Base-by-base conservation (phyloP, 805 yeast genomes). In the Pichia nanzhaoensis region DNA sequence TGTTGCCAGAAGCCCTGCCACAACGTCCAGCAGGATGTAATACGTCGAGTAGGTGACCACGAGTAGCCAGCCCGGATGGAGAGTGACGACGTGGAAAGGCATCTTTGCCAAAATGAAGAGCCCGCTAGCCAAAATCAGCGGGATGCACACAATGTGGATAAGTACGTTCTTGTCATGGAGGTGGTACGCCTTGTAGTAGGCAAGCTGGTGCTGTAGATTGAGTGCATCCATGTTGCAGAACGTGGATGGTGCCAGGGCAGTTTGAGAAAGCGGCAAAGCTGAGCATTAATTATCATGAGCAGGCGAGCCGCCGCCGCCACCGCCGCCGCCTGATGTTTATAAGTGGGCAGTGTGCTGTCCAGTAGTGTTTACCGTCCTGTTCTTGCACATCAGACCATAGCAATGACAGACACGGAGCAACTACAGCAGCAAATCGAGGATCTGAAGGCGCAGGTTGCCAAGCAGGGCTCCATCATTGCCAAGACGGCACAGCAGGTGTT, bases 81-180 rank as follows among this genome's bases (percentile, higher is more conserved):
- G 14, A 1, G 27, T 13, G 28, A 8, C 17, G 45, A 39, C 9
- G 8, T 30, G 6, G 6, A 5, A 30, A 5, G 33, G 33, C 14
- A 13, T 14, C 16, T 30, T 8, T 30, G 41, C 22, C n/a, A 52
- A 49, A 27, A 77, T 54, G 12, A 75, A 67, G 36, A 79, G 58
- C 1, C 80, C 62, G 3, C 87, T 69, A 42, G 74, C 63, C 27
- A 85, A 67, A 41, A 91, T 89, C 18, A 78, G 62, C 1, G 98
- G 98, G 28, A 91, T 89, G 58, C 88, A 88, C 4, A 77, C 60
- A 38, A 84, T 61, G 58, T 91, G 99, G 51, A 91, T 84, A 9
- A 68, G 52, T 6, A 90, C 90, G 64, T 91, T 91, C 32, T 61
- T 63, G 1, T 64, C 66, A 52, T 49, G 34, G 44, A 48, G 16